Evolutionary conservation across 129 eudicot genomes (phyloP).

Genomic region (Erigeron canadensis): DNA sequence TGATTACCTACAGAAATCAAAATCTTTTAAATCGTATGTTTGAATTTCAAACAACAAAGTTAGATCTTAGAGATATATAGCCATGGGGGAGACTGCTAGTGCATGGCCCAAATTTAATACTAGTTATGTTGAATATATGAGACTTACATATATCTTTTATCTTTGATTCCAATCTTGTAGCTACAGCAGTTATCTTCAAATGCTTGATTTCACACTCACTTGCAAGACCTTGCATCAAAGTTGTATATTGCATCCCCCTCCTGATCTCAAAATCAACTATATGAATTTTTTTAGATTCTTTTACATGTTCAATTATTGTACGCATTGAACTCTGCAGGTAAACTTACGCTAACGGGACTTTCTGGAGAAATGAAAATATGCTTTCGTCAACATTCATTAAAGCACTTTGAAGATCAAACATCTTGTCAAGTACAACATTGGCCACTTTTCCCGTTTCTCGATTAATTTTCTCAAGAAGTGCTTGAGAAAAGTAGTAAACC

Average conservation of each 20-base stretch:
- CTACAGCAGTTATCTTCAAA: constrained; percentile 52
- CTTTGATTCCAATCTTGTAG: constrained; percentile 35
- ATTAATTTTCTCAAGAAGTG: constrained; percentile 45
- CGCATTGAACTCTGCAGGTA: constrained; percentile 34
- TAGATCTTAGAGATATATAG: neutral
- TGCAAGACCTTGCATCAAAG: constrained; percentile 51
- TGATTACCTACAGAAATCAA: neutral
- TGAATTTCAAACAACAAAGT: neutral
- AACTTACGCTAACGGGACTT: constrained; percentile 34
- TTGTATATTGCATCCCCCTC: constrained; percentile 35
- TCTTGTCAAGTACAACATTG: constrained; percentile 16
- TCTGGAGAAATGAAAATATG: constrained; percentile 24
- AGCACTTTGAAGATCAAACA: constrained; percentile 20
- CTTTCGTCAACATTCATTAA: constrained; percentile 15
- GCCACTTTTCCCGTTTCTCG: constrained; percentile 31
- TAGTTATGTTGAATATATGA: neutral
- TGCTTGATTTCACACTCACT: constrained; percentile 24
- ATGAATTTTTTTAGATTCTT: constrained; percentile 36
- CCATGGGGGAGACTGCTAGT: neutral
- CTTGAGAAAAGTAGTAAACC: constrained; percentile 44
- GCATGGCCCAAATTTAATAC: too few species aligned
- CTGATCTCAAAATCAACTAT: constrained; percentile 49
- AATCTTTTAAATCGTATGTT: neutral
- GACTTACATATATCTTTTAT: constrained; percentile 13
- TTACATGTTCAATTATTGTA: constrained; percentile 35